Evolutionary conservation across 176 grass and related monocot species (phyloP).

Genomic region (Oryza longistaminata): DNA sequence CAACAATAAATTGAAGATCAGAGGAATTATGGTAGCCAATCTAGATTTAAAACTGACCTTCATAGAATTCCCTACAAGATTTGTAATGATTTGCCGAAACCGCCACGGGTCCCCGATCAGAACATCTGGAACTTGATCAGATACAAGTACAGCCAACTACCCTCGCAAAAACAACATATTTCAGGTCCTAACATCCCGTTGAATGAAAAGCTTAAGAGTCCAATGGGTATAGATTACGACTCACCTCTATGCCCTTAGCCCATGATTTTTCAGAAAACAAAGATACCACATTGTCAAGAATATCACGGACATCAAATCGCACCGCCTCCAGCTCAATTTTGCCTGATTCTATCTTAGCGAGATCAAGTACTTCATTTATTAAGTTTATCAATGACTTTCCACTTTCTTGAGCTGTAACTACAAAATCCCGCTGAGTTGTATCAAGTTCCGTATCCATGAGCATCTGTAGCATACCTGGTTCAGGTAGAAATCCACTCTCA

Average conservation of each 20-base stretch:
- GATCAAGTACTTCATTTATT: constrained; percentile 92
- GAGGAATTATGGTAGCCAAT: neutral
- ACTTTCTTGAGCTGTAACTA: constrained; percentile 74
- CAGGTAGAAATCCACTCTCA: constrained; percentile 4
- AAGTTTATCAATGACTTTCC: constrained; percentile 70
- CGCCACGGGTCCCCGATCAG: constrained; percentile 66
- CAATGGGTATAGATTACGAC: neutral
- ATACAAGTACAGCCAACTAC: constrained; percentile 70
- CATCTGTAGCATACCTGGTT: constrained; percentile 87
- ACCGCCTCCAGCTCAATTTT: constrained; percentile 75
- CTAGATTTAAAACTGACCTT: constrained; percentile 58
- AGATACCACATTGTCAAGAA: constrained; percentile 83
- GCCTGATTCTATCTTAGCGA: constrained; percentile 84
- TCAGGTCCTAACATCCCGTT: neutral
- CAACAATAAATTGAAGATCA: neutral
- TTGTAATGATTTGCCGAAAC: constrained; percentile 77
- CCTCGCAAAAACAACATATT: constrained; percentile 27
- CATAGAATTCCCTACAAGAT: constrained; percentile 84
- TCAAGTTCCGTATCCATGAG: constrained; percentile 83
- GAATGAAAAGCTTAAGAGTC: constrained; percentile 25
- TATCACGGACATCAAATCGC: constrained; percentile 70
- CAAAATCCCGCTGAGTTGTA: constrained; percentile 80
- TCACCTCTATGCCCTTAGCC: constrained; percentile 75
- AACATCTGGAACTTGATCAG: constrained; percentile 65
- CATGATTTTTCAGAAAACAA: constrained; percentile 79